Evolutionary conservation across 345 rosid species (phyloP), one percentile per base, ranked within the genome.

Genomic region (Lepidium aucheri): DNA sequence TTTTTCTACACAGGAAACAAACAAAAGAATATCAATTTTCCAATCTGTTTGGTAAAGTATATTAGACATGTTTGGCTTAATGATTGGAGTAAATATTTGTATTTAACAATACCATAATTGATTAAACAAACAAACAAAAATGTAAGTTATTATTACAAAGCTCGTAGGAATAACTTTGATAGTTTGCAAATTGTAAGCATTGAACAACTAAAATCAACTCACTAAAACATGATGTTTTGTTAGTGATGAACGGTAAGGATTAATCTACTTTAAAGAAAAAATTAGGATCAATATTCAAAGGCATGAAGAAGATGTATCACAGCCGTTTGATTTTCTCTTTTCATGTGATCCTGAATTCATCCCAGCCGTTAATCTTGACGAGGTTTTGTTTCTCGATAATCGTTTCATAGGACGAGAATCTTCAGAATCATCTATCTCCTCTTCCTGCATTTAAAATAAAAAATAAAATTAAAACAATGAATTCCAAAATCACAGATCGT

Each of bases 261-360:
- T 13, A 62, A 47, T 14, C 55, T 14, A 49, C 34, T 13, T 1
- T 11, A 20, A 10, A n/a, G 26, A 43, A 3, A 13, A 4, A 28
- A 4, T 7, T 28, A 28, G 32, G 6, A 28, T 28, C 32, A 43
- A 56, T 40, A 68, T 55, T 75, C 67, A 77, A 60, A 54, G 73
- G 70, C 72, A 68, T 3, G 39, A 67, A 9, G 56, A 68, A 1
- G 36, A 26, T 4, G 28, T 26, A 18, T 53, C 79, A 36, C 67
- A 57, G 17, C 53, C 75, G 41, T 66, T 65, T 0, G 63, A 39
- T 47, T 66, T 69, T 43, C 54, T 57, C 35, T 61, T 66, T 36
- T 38, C 73, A 46, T 78, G 77, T 18, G 81, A 78, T 54, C 75
- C 77, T 4, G 86, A 68, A 56, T 57, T 70, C 30, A 75, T 70